Base-by-base conservation (phyloP, 768 basidiomycete genomes). In the Boletus edulis region DNA sequence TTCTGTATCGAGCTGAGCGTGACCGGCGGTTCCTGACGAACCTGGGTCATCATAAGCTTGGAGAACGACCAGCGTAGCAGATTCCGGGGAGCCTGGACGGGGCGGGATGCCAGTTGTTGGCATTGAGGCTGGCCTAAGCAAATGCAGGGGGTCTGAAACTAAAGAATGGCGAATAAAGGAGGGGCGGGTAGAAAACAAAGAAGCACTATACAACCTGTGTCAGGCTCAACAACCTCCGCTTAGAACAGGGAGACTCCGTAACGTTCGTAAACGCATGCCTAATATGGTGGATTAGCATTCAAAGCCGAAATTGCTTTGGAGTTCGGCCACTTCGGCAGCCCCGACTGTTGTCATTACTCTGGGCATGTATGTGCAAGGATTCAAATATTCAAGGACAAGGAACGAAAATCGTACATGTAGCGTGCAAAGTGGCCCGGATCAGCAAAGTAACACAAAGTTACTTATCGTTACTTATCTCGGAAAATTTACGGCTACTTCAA, bases 181-280 rank as follows among this genome's bases (percentile, higher is more conserved):
- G 22, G 22, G 57, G 64, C 57, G 66, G 50, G 58, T 35, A 49
- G 46, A 54, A 60, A 67, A 51, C 40, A 56, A 67, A 56, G 41
- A 42, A 20, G 31, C 55, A 39, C 17, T 52, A n/a, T 41, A 48
- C 49, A 43, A 47, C 32, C 39, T 38, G 43, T 34, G 32, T 46
- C 34, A 35, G 29, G 9, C 8, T 29, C 51, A 20, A 37, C 40
- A 40, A 12, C 40, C 39, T 53, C 51, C 58, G 60, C 55, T 69
- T 62, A 62, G 49, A 47, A 52, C 41, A 50, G 48, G 54, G 39
- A 52, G 62, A 29, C 29, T 9, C 29, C 54, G 39, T 41, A 53
- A 61, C 38, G 67, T 72, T 71, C 71, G 61, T 72, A 70, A 70
- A 70, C 5, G 54, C 58, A 48, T 69, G 50, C 69, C 69, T 62